Evolutionary conservation across 1,284 basidiomycete species (phyloP), one percentile per base, ranked within the genome.

Genomic region (Boletus sp.): DNA sequence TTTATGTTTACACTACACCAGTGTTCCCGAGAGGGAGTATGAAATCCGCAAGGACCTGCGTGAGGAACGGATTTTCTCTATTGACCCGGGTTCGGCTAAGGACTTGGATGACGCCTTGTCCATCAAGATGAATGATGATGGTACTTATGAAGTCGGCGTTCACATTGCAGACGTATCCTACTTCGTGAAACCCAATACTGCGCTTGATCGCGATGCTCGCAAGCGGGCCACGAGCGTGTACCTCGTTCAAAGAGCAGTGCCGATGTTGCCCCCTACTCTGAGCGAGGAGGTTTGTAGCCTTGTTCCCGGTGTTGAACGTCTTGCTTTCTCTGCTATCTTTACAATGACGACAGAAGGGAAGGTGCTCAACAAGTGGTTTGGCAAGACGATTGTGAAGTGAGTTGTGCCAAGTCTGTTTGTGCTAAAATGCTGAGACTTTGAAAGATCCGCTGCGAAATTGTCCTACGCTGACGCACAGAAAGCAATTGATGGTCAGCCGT

Each of bases 171-270:
- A 99, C 67, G 94, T 98, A 1, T 91, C 94, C 2, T 87, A 89
- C 75, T 99, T 98, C 71, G 89, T 95, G 63, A 95, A 94, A 73
- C 84, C 92, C 22, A 96, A 96, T 68, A 96, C 92, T 8, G 90
- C 94, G 14, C 76, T 99, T 57, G 96, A 99, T 64, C 91, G 96
- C 29, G 96, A 99, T 69, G 96, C 96, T 41, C 84, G 93, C 59
- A 98, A 97, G 72, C 82, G 95, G 54, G 95, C 94, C 23, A 98
- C 94, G 3, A 93, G 91, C 57, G 96, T 99, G 42, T 97, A 97
- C 65, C 84, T 99, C 35, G 85, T 98, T 34, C 95, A 98, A 67
- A 84, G 94, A 38, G 84, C 89, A 25, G 93, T 98, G 9, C 94
- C 94, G 1, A 99, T 99, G 95, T 76, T 99, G 6, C 95, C 95